Percentiles rank a stretch among this genome's conserved stretches.
Evolutionary conservation across 148 eudicot genomes (phyloP).

Genomic region (Polygonum aviculare): DNA sequence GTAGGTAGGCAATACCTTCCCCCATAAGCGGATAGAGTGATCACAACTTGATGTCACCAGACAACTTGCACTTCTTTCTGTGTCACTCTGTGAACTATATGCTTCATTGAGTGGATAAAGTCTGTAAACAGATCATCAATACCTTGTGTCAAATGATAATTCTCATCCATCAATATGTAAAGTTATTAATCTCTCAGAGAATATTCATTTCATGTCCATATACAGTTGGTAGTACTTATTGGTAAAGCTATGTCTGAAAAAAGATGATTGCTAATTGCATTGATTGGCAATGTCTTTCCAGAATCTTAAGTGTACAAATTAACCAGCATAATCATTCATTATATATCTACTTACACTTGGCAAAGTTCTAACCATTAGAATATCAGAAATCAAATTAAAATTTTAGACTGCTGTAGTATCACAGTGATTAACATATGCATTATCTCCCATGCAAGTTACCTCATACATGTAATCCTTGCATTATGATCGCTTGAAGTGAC

Average conservation of each 20-base stretch:
- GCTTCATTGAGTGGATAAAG: constrained; percentile 40
- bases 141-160: neutral
- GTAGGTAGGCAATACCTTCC: constrained; percentile 40
- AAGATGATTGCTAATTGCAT: neutral
- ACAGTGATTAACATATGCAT: neutral
- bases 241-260: neutral
- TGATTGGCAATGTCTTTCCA: neutral
- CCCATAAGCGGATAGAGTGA: constrained; percentile 69
- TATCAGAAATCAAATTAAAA: neutral
- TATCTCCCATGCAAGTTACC: constrained; percentile 31
- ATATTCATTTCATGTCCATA: neutral
- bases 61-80: constrained; percentile 32
- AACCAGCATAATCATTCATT: neutral
- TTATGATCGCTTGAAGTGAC: constrained; percentile 36
- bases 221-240: neutral
- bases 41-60: constrained; percentile 69
- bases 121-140: constrained; percentile 27
- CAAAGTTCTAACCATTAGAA: neutral
- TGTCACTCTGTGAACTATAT: constrained; percentile 27
- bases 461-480: constrained; percentile 70
- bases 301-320: neutral
- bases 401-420: neutral
- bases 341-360: neutral
- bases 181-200: neutral
- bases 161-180: neutral